Percentiles rank a stretch among this genome's conserved stretches.
These are phyloP conservation scores for Knoxia roxburghii DNA, from an alignment of 257 asterid species.

Conservation along the genomic window DNA sequence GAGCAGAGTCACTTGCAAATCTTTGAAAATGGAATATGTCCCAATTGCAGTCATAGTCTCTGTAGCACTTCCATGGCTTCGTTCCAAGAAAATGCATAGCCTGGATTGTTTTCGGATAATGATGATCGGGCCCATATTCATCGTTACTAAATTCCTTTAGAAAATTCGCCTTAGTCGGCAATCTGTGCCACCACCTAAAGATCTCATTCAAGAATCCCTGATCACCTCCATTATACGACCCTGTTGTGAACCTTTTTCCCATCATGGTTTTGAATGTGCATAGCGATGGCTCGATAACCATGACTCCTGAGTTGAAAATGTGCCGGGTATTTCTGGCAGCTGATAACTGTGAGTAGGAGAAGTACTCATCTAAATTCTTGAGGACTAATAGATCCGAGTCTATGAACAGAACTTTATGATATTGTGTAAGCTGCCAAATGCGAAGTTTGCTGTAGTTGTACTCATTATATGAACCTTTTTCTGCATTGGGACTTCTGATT, in stretches of 20 bases:
- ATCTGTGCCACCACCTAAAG: conserved; percentile 80
- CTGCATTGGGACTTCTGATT: conserved; percentile 48
- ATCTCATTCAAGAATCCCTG: conserved; percentile 72
- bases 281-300: conserved; percentile 64
- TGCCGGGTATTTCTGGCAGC: conserved; percentile 35
- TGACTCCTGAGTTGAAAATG: conserved; percentile 70
- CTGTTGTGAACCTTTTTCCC: conserved; percentile 33
- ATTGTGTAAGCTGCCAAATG: conserved; percentile 57
- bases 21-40: conserved; percentile 24
- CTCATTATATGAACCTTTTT: conserved; percentile 46
- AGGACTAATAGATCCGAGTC: conserved; percentile 63
- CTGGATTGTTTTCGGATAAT: conserved; percentile 13
- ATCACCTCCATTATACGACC: conserved; percentile 75
- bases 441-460: conserved; percentile 86
- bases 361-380: conserved; percentile 44
- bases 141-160: conserved; percentile 34
- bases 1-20: conserved; percentile 62
- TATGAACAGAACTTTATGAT: conserved; percentile 60
- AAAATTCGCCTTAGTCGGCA: conserved; percentile 37
- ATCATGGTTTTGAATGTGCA: conserved; percentile 51
- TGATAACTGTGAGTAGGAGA: conserved; percentile 44
- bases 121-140: not conserved
- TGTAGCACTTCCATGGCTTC: conserved; percentile 79
- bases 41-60: conserved; percentile 79
- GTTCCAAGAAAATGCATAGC: conserved; percentile 62